phyloP scores from a whole-genome alignment of 75 land plant species.

The Sequoiadendron giganteum region DNA sequence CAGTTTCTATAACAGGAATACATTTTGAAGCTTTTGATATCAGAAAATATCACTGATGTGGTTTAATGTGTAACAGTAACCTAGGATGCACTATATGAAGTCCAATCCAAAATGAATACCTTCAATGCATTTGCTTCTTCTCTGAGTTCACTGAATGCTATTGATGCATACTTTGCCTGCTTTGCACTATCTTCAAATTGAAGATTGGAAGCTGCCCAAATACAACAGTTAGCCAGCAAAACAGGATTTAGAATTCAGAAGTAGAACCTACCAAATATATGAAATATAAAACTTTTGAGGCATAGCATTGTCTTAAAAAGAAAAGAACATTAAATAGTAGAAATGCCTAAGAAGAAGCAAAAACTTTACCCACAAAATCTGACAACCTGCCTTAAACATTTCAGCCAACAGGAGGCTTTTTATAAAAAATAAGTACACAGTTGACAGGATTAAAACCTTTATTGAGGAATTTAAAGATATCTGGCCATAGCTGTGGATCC shows the following conservation, averaged over 20 bases:
- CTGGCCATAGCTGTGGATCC: conserved; percentile 94
- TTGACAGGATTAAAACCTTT: conserved; percentile 47
- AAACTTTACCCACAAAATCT: background rate
- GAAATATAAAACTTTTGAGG: background rate
- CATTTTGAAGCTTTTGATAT: background rate
- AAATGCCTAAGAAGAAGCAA: background rate
- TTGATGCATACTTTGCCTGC: conserved; percentile 60
- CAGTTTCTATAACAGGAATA: background rate
- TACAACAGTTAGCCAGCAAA: conserved; percentile 4
- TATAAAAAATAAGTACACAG: background rate
- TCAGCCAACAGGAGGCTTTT: background rate
- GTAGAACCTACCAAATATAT: background rate
- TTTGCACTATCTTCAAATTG: conserved; percentile 77
- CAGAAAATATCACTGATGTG: background rate
- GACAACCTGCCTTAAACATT: background rate
- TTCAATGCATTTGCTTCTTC: conserved; percentile 55
- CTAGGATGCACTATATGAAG: background rate
- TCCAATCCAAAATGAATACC: conserved; percentile 31
- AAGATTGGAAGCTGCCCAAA: conserved; percentile 63
- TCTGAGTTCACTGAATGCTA: conserved; percentile 64
- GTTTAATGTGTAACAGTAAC: background rate
- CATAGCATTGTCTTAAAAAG: background rate
- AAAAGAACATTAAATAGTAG: background rate
- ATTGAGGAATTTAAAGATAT: conserved; percentile 70
- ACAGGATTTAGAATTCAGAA: background rate